These are phyloP conservation scores for Stephanocyclus meneghinianus DNA, from an alignment of 352 stramenopile species.

Conservation along the genomic window DNA sequence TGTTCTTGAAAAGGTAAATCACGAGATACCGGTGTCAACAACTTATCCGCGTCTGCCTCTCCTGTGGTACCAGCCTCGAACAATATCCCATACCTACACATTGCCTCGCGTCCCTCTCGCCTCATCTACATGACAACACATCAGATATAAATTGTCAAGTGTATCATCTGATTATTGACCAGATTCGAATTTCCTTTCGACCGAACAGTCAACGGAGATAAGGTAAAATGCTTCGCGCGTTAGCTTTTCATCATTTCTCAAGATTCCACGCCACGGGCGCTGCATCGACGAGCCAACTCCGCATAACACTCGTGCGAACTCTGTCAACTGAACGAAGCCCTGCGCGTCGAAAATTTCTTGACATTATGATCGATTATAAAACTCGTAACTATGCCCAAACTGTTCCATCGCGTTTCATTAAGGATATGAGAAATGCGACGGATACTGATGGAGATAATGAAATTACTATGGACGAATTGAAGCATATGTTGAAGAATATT, in stretches of 20 bases:
- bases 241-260: slow-evolving; percentile 1
- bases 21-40: too few relatives aligned
- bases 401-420: slow-evolving; percentile 48
- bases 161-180: too few relatives aligned
- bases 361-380: slow-evolving; percentile 40
- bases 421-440: slow-evolving; percentile 40
- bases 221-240: neutral
- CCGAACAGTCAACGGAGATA: neutral
- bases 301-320: neutral
- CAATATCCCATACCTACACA: neutral
- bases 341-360: slow-evolving; percentile 26
- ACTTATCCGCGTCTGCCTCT: too few relatives aligned
- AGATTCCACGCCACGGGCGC: neutral
- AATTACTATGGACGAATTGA: slow-evolving; percentile 40
- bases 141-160: too few relatives aligned
- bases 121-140: too few relatives aligned
- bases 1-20: too few relatives aligned
- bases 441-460: slow-evolving; percentile 51
- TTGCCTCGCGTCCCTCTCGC: neutral
- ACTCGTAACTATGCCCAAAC: slow-evolving; percentile 42
- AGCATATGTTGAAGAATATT: slow-evolving; percentile 50
- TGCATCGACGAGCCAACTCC: neutral
- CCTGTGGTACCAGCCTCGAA: too few relatives aligned
- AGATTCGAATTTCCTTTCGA: too few relatives aligned
- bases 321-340: slow-evolving; percentile 6